These are phyloP conservation scores for Cryptococcus sp. DNA, from an alignment of 1,284 basidiomycete genomes.

Conservation along the genomic window DNA sequence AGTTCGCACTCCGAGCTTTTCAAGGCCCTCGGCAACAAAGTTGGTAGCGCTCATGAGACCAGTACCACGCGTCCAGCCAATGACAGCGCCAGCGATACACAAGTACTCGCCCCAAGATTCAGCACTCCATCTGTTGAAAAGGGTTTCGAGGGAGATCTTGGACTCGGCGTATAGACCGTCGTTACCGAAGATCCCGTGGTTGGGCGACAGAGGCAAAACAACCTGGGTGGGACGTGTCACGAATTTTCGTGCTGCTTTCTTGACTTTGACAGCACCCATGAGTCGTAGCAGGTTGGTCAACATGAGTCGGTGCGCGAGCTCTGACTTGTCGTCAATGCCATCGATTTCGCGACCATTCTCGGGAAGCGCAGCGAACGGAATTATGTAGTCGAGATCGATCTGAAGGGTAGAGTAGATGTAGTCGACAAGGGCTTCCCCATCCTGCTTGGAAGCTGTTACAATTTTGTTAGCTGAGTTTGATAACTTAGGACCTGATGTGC, in stretches of 20 bases:
- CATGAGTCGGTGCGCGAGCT: constrained; percentile 97
- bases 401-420: constrained; percentile 95
- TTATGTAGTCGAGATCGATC: constrained; percentile 95
- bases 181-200: constrained; percentile 96
- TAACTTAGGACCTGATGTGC: not conserved
- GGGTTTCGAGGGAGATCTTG: constrained; percentile 95
- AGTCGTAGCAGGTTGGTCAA: constrained; percentile 88
- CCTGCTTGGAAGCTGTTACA: constrained; percentile 74
- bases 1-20: constrained; percentile 90
- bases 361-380: constrained; percentile 96
- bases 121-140: constrained; percentile 97
- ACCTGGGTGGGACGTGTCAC: constrained; percentile 98
- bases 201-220: constrained; percentile 93
- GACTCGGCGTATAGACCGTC: constrained; percentile 98
- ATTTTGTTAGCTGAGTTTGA: constrained; percentile 5
- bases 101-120: constrained; percentile 99
- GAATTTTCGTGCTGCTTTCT: constrained; percentile 94
- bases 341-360: constrained; percentile 99
- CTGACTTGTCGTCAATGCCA: constrained; percentile 92
- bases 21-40: constrained; percentile 90
- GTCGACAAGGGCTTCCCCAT: constrained; percentile 94
- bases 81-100: constrained; percentile 95
- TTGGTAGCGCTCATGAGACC: constrained; percentile 96
- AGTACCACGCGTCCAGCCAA: constrained; percentile 98
- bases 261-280: constrained; percentile 93